Evolutionary conservation across 805 yeast genomes (phyloP).

Genomic region (Torulaspora franciscae): DNA sequence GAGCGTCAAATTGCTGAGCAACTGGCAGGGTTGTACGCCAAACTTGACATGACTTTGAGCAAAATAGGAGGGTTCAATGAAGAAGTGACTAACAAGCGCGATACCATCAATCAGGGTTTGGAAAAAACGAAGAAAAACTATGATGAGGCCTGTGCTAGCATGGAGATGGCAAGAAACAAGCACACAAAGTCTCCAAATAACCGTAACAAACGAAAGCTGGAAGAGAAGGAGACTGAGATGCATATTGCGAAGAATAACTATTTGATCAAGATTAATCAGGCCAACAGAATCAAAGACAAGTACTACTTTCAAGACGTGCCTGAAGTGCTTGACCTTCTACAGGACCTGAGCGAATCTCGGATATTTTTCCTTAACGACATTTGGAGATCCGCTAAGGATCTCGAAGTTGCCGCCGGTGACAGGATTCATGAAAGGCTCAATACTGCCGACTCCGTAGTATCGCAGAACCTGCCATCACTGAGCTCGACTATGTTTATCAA

Average conservation of each 20-base stretch:
- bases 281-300: slow-evolving; percentile 89
- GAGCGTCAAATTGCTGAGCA: slow-evolving; percentile 57
- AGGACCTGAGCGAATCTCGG: slow-evolving; percentile 75
- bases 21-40: slow-evolving; percentile 47
- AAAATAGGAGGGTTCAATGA: slow-evolving; percentile 57
- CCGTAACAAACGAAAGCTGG: slow-evolving; percentile 44
- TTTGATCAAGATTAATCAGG: slow-evolving; percentile 71
- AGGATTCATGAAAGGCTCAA: slow-evolving; percentile 42
- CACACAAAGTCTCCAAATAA: slow-evolving; percentile 56
- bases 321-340: slow-evolving; percentile 77
- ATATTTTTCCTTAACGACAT: slow-evolving; percentile 66
- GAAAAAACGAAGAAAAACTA: slow-evolving; percentile 58
- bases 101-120: slow-evolving; percentile 30
- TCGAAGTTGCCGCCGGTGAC: slow-evolving; percentile 56
- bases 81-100: slow-evolving; percentile 45
- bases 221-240: slow-evolving; percentile 73
- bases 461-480: slow-evolving; percentile 63
- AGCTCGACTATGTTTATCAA: slow-evolving; percentile 90
- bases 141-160: slow-evolving; percentile 70
- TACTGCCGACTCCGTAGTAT: slow-evolving; percentile 50
- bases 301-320: slow-evolving; percentile 91
- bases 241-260: slow-evolving; percentile 81
- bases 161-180: slow-evolving; percentile 77
- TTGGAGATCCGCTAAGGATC: slow-evolving; percentile 52
- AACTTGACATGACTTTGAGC: slow-evolving; percentile 50